Base-by-base conservation (phyloP, 164 flowering plant genomes). In the Kingdonia uniflora region DNA sequence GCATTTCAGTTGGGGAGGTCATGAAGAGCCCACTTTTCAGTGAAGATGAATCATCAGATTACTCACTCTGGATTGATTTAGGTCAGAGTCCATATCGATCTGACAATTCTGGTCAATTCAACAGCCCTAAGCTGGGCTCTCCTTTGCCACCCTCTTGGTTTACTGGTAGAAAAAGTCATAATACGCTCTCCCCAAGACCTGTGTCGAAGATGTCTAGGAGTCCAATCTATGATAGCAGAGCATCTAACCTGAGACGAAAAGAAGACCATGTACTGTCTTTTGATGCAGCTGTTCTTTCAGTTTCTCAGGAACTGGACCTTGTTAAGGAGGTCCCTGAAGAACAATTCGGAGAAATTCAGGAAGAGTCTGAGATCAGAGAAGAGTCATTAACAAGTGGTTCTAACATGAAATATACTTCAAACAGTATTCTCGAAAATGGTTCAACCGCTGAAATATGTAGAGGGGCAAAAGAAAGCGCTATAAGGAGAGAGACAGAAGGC, bases 401-500 rank as follows among this genome's bases (percentile, higher is more conserved):
- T 8, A 11, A 47, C 1, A 22, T 58, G 17, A 51, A 48, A 51
- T 42, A 55, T 19, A 8, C 38, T 14, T 42, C 20, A n/a, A 67
- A 65, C 54, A 76, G 53, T 33, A 54, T 54, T 46, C 53, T 52
- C 24, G 68, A 49, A 24, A 62, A 65, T 42, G 68, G 68, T 19
- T 69, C 66, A 19, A 49, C 65, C 5, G 58, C 74, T 52, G 74
- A 67, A 23, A 59, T 70, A 35, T 64, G 55, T 55, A 55, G 19
- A 7, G 71, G 62, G 13, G 19, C 61, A 17, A 71, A 74, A 61
- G 97, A 81, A 59, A 89, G 96, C 68, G 97, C 96, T 19, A 94
- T 94, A 58, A 78, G 91, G 66, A 77, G 99, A 62, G 99, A 94
- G 65, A 94, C 99, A 16, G 99, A 94, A 74, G 90, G 99, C 14